Evolutionary conservation across 2,329 filamentous ascomycete genomes (phyloP), one percentile per base, ranked within the genome.

Genomic region (Monilinia vaccinii-corymbosi): DNA sequence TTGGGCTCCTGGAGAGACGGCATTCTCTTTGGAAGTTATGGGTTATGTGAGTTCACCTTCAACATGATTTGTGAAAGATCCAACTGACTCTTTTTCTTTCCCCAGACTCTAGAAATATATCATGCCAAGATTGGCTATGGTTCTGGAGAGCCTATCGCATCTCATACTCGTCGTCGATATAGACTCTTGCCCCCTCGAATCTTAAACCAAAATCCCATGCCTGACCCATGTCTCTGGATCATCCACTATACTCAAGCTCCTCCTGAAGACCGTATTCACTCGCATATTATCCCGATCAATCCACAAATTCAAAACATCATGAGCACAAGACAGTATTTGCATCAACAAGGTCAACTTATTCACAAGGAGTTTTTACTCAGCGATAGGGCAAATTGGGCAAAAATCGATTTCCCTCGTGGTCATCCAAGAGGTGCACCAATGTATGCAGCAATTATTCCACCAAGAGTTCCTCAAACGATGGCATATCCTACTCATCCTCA

Each of bases 361-460:
- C 87, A 91, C 67, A 96, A 96, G 71, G 91, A 97, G 69, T 97
- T 97, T 71, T 95, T 97, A 86, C 80, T 97, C 23, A 85, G 89
- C 53, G 94, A 97, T 74, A 85, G 90, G 45, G 81, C 85, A 65
- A 95, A 91, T 75, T 97, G 93, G 92, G 93, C 94, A 4, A 85
- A 86, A 28, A 87, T 97, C 62, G 84, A 84, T 48, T 84, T 89
- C 64, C 88, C 88, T 0, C 76, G 77, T 59, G 62, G 79, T 79
- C 59, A 75, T 74, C 36, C 75, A 73, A 66, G 74, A 67, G 74
- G 60, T 21, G 62, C 61, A 31, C 62, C 63, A 21, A 65, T 68
- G 53, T 72, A 73, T 58, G 64, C 63, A 23, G 65, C 62, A 36
- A 61, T 62, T 46, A 64, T 66, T 13, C 66, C 64, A 40, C 56